A percentile compares a stretch with the other conserved stretches of the same genome.
Evolutionary conservation across 2,329 filamentous ascomycete species (phyloP).

Genomic region (Penicillium sp.): DNA sequence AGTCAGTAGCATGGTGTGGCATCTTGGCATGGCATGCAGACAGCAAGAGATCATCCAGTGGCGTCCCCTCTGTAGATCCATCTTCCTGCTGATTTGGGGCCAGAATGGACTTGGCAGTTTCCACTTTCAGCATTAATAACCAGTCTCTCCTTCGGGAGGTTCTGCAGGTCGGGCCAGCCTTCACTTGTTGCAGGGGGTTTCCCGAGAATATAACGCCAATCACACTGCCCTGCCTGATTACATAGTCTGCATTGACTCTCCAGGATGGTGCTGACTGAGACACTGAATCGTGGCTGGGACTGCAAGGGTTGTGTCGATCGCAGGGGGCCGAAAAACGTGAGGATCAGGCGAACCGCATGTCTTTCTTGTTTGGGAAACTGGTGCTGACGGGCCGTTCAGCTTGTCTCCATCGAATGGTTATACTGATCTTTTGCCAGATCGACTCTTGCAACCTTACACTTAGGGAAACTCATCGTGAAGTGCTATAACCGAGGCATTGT

Average conservation of each 20-base stretch:
- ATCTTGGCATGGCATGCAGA: background rate
- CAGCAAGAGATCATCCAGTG: background rate
- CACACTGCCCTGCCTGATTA: background rate
- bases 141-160: background rate
- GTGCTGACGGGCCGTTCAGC: conserved; percentile 3
- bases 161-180: background rate
- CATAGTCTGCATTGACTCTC: background rate
- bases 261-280: background rate
- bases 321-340: background rate
- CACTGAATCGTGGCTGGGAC: background rate
- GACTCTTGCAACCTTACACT: background rate
- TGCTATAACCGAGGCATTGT: background rate
- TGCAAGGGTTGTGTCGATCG: conserved; percentile 7
- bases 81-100: background rate
- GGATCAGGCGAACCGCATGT: background rate
- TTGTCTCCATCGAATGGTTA: background rate
- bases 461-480: background rate
- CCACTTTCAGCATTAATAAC: background rate
- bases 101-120: background rate
- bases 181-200: background rate
- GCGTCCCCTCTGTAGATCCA: background rate
- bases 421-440: background rate
- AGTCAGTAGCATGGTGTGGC: background rate
- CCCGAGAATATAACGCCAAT: background rate
- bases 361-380: conserved; percentile 1